phyloP scores from a whole-genome alignment of 306 rosid species.

The Prunus kanzakura region DNA sequence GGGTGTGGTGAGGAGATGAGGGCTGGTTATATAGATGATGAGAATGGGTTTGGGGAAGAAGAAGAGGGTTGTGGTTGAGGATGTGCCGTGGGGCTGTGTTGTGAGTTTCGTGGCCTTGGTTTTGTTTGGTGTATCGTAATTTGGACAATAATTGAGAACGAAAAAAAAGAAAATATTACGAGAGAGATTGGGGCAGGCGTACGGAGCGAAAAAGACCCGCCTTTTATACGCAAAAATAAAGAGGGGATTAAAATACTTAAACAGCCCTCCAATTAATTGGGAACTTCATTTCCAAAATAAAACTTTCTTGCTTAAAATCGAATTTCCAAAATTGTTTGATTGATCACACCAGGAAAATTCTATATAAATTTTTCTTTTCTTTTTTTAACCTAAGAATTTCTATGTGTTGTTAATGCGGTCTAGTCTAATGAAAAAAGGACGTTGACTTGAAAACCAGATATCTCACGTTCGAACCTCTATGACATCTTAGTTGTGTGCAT shows the following conservation, averaged over 20 bases:
- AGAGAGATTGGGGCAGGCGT: neutral
- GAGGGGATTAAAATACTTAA: neutral
- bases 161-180: neutral
- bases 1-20: neutral
- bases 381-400: too few relatives aligned
- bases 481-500: too few relatives aligned
- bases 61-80: conserved; percentile 29
- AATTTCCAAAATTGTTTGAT: too few relatives aligned
- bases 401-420: too few relatives aligned
- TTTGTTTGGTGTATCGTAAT: neutral
- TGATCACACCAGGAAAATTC: too few relatives aligned
- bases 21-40: conserved; percentile 32
- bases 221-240: neutral
- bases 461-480: fast-evolving
- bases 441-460: too few relatives aligned
- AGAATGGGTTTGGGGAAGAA: neutral
- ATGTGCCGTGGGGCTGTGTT: conserved; percentile 16
- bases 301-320: too few relatives aligned
- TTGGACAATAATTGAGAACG: conserved; percentile 12
- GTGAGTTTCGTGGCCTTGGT: conserved; percentile 22
- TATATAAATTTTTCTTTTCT: too few relatives aligned
- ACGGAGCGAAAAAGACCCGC: neutral
- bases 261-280: too few relatives aligned
- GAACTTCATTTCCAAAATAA: too few relatives aligned
- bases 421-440: too few relatives aligned